Evolutionary conservation across 352 stramenopile species (phyloP), one percentile per base, ranked within the genome.

Genomic region (Hyaloperonospora arabidopsidis): DNA sequence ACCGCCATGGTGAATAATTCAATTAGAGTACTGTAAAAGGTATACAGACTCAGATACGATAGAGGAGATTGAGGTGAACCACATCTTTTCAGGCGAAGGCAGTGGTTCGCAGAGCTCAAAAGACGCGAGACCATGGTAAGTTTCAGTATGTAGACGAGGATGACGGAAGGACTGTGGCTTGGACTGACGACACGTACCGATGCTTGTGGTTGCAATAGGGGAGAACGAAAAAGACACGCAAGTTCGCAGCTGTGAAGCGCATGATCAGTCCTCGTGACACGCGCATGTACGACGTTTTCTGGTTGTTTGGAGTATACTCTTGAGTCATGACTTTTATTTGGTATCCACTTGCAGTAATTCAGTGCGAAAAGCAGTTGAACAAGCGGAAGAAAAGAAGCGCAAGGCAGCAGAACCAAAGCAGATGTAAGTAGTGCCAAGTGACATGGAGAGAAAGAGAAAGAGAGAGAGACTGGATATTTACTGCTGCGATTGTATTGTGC

Each of bases 201-300:
- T 25, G n/a, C 17, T 47, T n/a, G 15, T 59, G 32, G 18, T n/a
- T 57, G 35, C 10, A 58, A 18, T 54, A 93, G 76, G 96, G 86
- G 38, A 99, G 99, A 68, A 86, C 95, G 53, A 99, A 99, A 79
- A 98, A 98, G 70, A 98, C 93, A 22, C 84, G 95, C 61, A 98
- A 98, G 63, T 98, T 98, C 70, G 97, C 97, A 40, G 83, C 97
- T 43, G 86, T 97, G 35, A 99, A 99, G 83, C 97, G 96, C 64
- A 96, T 98, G 54, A 98, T 99, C 54, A 98, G 87, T 65, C 93
- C 95, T 41, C 98, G 98, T 70, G 96, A 99, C 74, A 90, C 86
- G 54, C 87, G 97, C 47, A 95, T 99, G 63, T 97, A 94, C 64
- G 32, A 41, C 18, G 22, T 5, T 32, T 39, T 15, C 17, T 32